Conservation (phyloP, 2,329 filamentous ascomycete genomes). For the Teratosphaeria zuluensis region DNA sequence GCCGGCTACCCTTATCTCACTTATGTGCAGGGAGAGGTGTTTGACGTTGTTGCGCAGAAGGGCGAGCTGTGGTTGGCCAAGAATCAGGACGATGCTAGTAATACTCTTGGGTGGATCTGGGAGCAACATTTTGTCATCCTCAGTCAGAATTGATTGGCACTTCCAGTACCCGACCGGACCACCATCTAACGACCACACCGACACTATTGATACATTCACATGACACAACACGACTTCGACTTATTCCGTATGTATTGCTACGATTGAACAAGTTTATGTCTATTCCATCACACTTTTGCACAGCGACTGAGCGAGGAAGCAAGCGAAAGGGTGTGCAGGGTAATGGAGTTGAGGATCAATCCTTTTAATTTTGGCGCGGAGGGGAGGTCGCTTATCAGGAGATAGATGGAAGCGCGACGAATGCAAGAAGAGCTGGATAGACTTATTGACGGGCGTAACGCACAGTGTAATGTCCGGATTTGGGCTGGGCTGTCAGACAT, state of each 20-base stretch:
- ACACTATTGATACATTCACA: background rate
- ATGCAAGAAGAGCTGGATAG: conserved; percentile 1
- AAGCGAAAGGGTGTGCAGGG: background rate
- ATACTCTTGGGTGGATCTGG: conserved; percentile 94
- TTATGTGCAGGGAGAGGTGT: conserved; percentile 79
- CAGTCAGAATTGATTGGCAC: conserved; percentile 1
- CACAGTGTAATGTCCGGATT: background rate
- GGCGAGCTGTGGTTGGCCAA: conserved; percentile 95
- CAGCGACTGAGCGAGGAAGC: background rate
- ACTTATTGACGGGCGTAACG: background rate
- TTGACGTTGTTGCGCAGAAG: conserved; percentile 77
- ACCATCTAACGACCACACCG: background rate
- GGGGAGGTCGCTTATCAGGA: background rate
- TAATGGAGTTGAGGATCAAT: background rate
- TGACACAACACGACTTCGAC: background rate
- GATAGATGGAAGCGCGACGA: background rate
- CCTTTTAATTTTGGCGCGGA: background rate
- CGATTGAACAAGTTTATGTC: background rate
- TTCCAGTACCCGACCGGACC: background rate
- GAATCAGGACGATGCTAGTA: conserved; percentile 81
- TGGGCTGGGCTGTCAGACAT: background rate
- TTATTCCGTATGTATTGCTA: background rate
- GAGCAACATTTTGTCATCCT: conserved; percentile 73
- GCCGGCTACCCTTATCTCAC: conserved; percentile 93
- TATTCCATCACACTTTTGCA: background rate